A percentile compares a stretch with the other conserved stretches of the same genome.
These are phyloP conservation scores for Jatropha curcas DNA, from an alignment of 345 rosid species.

Conservation along the genomic window DNA sequence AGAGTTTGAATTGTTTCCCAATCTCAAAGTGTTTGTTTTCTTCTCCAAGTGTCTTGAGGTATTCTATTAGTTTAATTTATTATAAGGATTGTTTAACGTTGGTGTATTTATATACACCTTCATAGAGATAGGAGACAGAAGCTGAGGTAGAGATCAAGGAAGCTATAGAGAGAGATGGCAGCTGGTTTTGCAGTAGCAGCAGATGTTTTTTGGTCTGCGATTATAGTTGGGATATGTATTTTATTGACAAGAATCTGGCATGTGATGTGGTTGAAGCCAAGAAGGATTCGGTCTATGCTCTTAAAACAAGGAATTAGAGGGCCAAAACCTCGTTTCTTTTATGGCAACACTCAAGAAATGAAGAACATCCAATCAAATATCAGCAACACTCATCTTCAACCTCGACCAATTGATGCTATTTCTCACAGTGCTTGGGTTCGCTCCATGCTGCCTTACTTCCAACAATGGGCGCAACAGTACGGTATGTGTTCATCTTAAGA, in stretches of 20 bases:
- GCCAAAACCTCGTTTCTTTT: slow-evolving; percentile 8
- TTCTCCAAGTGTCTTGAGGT: too few relatives aligned
- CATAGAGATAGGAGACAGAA: too few relatives aligned
- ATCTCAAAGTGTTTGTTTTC: too few relatives aligned
- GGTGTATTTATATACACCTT: too few relatives aligned
- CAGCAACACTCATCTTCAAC: neutral
- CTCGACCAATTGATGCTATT: neutral
- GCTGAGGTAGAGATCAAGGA: too few relatives aligned
- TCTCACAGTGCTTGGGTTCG: slow-evolving; percentile 18
- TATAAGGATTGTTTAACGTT: too few relatives aligned
- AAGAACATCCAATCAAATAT: neutral
- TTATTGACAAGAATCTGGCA: neutral
- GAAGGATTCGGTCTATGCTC: slow-evolving; percentile 3
- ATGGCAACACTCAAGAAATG: slow-evolving; percentile 14
- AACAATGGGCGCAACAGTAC: slow-evolving; percentile 22
- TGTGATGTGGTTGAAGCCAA: neutral
- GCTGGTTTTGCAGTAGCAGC: too few relatives aligned
- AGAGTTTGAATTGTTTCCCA: too few relatives aligned
- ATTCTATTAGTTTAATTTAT: too few relatives aligned
- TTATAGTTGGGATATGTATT: neutral
- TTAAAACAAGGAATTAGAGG: slow-evolving; percentile 16
- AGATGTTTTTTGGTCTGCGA: too few relatives aligned
- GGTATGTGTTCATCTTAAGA: slow-evolving; percentile 22
- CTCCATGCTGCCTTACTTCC: slow-evolving; percentile 30
- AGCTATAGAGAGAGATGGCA: too few relatives aligned